phyloP scores from a whole-genome alignment of 805 yeast genomes.

The Starmerella gropengiesseri region DNA sequence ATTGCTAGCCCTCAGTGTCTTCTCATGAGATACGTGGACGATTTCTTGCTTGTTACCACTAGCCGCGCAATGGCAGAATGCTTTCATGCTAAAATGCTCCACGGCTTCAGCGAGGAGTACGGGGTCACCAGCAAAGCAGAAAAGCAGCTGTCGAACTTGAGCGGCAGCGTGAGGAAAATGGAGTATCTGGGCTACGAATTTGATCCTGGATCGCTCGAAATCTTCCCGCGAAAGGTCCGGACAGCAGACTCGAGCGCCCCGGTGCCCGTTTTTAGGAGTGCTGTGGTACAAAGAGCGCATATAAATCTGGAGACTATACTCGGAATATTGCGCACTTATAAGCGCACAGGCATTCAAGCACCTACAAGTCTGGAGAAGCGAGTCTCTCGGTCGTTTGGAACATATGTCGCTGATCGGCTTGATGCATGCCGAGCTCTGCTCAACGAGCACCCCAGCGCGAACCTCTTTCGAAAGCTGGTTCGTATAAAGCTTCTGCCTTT shows the following conservation, averaged over 20 bases:
- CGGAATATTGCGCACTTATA: neutral
- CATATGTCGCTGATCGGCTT: slow-evolving; percentile 7
- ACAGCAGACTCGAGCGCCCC: neutral
- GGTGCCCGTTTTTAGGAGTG: neutral
- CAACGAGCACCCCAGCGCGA: too few species aligned
- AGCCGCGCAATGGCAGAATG: slow-evolving; percentile 28
- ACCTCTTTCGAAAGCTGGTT: neutral
- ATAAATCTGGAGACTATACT: neutral
- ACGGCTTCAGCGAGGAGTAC: slow-evolving; percentile 12
- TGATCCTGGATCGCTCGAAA: slow-evolving; percentile 5
- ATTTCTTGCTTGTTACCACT: slow-evolving; percentile 61
- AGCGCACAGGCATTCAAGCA: neutral
- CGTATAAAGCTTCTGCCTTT: neutral
- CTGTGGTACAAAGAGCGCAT: neutral
- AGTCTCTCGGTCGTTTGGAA: slow-evolving; percentile 3
- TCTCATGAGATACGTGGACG: slow-evolving; percentile 68
- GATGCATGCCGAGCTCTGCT: neutral
- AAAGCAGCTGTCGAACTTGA: slow-evolving; percentile 8
- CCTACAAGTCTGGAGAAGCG: neutral
- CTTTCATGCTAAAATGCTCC: slow-evolving; percentile 1
- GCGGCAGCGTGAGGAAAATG: neutral
- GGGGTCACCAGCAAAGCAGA: slow-evolving; percentile 8
- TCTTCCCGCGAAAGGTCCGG: neutral
- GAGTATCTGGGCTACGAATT: slow-evolving; percentile 9
- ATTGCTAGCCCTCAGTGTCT: slow-evolving; percentile 25